Conservation (phyloP, 2,329 filamentous ascomycete species). For the Tolypocladium pustulatum region DNA sequence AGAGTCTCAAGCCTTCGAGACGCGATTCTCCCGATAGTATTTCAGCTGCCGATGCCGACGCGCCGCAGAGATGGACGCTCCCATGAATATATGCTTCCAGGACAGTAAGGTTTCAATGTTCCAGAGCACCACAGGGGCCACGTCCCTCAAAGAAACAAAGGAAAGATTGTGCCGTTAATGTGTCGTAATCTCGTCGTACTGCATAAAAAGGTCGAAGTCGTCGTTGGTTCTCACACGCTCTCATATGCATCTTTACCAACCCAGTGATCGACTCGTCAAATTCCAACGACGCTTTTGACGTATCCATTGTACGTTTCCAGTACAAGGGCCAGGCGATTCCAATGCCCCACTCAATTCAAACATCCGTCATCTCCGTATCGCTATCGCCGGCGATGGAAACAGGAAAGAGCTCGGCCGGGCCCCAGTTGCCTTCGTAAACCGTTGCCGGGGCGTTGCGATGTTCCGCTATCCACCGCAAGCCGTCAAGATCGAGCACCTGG, state of each 20-base stretch:
- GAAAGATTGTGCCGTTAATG: constrained; percentile 11
- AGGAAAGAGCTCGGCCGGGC: constrained; percentile 51
- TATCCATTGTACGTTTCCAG: constrained; percentile 12
- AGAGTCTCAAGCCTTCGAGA: constrained; percentile 15
- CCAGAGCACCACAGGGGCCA: neutral
- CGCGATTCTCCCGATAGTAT: constrained; percentile 6
- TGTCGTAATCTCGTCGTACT: constrained; percentile 18
- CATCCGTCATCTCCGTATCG: constrained; percentile 52
- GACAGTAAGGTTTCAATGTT: neutral
- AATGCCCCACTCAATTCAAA: constrained; percentile 22
- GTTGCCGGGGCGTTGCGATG: constrained; percentile 82
- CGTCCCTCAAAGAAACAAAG: constrained; percentile 4
- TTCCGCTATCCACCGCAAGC: constrained; percentile 68
- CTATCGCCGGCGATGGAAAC: constrained; percentile 24
- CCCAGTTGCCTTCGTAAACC: constrained; percentile 93
- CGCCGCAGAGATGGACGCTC: neutral
- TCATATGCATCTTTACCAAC: neutral
- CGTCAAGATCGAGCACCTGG: constrained; percentile 61
- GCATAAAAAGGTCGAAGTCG: constrained; percentile 10
- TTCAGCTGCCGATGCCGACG: neutral
- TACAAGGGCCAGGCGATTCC: constrained; percentile 9
- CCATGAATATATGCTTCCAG: neutral
- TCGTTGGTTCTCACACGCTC: constrained; percentile 8
- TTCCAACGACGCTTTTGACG: constrained; percentile 6
- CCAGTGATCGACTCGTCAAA: constrained; percentile 3